Base-by-base conservation (phyloP, 176 grass and related monocot species). In the Panicum miliaceum region DNA sequence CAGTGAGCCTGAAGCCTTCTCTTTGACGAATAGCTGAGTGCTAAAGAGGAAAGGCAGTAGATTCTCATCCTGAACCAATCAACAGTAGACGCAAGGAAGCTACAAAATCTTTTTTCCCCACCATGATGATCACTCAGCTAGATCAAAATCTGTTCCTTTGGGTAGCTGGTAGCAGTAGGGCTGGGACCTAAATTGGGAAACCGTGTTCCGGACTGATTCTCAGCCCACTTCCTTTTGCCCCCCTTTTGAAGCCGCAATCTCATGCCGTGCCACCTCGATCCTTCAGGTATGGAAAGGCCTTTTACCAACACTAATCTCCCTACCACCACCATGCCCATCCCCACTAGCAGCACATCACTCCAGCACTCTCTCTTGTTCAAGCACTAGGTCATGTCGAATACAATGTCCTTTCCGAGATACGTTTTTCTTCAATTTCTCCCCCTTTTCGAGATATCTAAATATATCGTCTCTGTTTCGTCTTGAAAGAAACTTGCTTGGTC, bases 171-270 rank as follows among this genome's bases (percentile, higher is more conserved):
- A 35, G 20, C 40, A 63, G 20, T 74, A 48, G 81, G 52, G 4
- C 14, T 90, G 83, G 77, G 64, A 8, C 75, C 16, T 56, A 57
- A 61, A 86, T n/a, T 47, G 58, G 66, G 57, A 73, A 82, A 56
- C 37, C 38, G 59, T 90, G 56, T 73, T 56, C 19, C 81, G 77
- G 22, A 43, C 20, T 42, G 81, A 87, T 88, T 88, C 81, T 66
- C 51, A 57, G 51, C 15, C 79, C 79, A 82, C 79, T 82, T 81
- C 48, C 22, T 26, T 32, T 13, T 53, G 45, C 45, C 27, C 0
- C 10, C 57, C 60, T 37, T 20, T 80, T 56, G 37, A 46, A 67
- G 10, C 5, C 64, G 43, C 29, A 34, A 75, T 75, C 63, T 75
- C 71, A 32, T 32, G 29, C 27, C 12, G 18, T 11, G 56, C 56